phyloP scores from a whole-genome alignment of 73 alveolate species.

The Symbiodinium natans region DNA sequence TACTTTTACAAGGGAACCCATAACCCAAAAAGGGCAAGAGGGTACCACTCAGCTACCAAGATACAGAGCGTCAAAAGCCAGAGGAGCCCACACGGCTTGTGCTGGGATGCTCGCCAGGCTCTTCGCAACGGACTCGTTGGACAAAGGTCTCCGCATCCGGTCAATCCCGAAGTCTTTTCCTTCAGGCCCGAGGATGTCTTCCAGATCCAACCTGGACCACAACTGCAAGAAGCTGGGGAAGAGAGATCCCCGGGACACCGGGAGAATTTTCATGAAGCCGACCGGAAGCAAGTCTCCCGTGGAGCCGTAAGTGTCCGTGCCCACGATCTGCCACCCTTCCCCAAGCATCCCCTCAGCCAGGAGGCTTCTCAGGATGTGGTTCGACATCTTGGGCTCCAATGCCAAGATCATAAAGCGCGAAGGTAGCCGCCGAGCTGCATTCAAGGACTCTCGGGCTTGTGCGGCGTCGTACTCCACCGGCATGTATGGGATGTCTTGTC shows the following conservation, averaged over 20 bases:
- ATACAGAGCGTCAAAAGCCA: no score
- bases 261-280: conserved; percentile 36
- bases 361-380: background rate
- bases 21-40: no score
- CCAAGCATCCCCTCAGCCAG: conserved; percentile 21
- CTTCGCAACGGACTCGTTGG: background rate
- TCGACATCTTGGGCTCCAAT: background rate
- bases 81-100: no score
- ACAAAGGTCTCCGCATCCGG: background rate
- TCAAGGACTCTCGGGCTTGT: conserved; percentile 18
- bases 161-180: background rate
- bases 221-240: background rate
- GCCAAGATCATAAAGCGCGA: conserved; percentile 10
- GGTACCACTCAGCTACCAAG: no score
- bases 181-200: background rate
- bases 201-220: background rate
- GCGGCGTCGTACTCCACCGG: background rate
- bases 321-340: conserved; percentile 42
- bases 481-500: conserved; percentile 38
- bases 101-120: no score
- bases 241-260: background rate
- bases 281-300: background rate
- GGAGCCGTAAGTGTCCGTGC: background rate
- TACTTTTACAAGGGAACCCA: no score
- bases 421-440: background rate